A percentile compares a stretch with the other conserved stretches of the same genome.
Evolutionary conservation across 2,329 filamentous ascomycete species (phyloP).

Genomic region (Aspergillus aculeatinus): DNA sequence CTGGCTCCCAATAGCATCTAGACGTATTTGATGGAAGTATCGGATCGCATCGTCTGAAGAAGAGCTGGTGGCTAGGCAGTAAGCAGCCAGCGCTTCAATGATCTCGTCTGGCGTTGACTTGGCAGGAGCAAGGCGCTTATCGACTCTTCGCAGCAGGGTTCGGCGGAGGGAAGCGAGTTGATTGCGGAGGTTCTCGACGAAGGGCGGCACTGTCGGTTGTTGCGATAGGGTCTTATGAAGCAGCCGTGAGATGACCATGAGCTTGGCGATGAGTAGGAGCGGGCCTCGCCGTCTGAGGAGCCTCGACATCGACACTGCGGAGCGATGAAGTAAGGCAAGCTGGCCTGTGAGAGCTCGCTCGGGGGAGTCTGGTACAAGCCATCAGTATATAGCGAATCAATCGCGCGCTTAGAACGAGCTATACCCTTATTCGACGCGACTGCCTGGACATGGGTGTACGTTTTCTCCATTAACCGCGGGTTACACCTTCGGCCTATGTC

Average conservation of each 20-base stretch:
- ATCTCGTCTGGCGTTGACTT: slow-evolving; percentile 51
- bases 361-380: slow-evolving; percentile 36
- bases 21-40: slow-evolving; percentile 73
- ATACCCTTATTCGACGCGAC: slow-evolving; percentile 35
- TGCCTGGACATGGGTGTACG: slow-evolving; percentile 53
- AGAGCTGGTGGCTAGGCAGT: slow-evolving; percentile 76
- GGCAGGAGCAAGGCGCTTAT: slow-evolving; percentile 52
- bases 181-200: slow-evolving; percentile 64
- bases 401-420: background rate
- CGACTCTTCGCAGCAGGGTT: slow-evolving; percentile 64
- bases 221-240: slow-evolving; percentile 71
- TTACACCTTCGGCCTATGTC: slow-evolving; percentile 77
- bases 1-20: slow-evolving; percentile 64
- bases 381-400: slow-evolving; percentile 16
- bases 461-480: slow-evolving; percentile 65
- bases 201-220: slow-evolving; percentile 45
- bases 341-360: slow-evolving; percentile 55
- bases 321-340: slow-evolving; percentile 58
- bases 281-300: slow-evolving; percentile 53
- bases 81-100: slow-evolving; percentile 74
- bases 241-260: slow-evolving; percentile 72
- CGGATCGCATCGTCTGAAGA: slow-evolving; percentile 75
- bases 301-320: slow-evolving; percentile 53
- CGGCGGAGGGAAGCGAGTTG: slow-evolving; percentile 62
- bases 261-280: slow-evolving; percentile 62